Base-by-base conservation (phyloP, 2,329 filamentous ascomycete genomes). In the Eurotiales sp. region DNA sequence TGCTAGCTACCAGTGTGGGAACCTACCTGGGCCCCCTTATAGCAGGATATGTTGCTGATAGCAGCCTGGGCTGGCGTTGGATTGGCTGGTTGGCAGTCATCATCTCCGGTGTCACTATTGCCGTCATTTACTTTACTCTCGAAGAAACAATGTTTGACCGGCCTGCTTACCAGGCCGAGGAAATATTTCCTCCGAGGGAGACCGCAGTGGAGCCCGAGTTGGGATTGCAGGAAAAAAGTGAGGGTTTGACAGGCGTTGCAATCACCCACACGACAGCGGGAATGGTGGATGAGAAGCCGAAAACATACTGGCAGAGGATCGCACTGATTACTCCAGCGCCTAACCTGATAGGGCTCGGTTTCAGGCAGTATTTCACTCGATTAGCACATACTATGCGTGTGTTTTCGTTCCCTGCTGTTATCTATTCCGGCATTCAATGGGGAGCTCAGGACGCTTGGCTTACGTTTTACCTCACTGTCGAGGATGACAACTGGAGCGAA, bases 391-490 rank as follows among this genome's bases (percentile, higher is more conserved):
- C 77, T 0, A 65, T 82, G 46, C 74, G 78, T n/a, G 68, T 82
- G 37, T 82, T 82, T 59, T 72, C 73, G 1, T 82, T 82, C 53
- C 80, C 80, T 0, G 79, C 79, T 1, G 78, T 82, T 8, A 72
- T 79, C 55, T 82, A 77, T 55, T 77, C 78, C 2, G 79, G 80
- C 8, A 62, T 82, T 21, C 79, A 82, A 59, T 83, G 80, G 80
- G 80, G 80, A 3, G 71, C 77, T 25, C 80, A 83, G 61, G 80
- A 82, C 56, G 78, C 80, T n/a, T 82, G 80, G 65, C 65, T 83
- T 19, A 78, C 77, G 1, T 82, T 83, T 60, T 82, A 83, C 55
- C 68, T 81, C 27, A 83, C 80, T 0, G 72, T 82, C 1, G 73
- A 81, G 59, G 77, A 83, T 57, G 78, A 81, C 55, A 75, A 75